Base-by-base conservation (phyloP, 768 basidiomycete species). In the Sporobolomyces pararoseus region DNA sequence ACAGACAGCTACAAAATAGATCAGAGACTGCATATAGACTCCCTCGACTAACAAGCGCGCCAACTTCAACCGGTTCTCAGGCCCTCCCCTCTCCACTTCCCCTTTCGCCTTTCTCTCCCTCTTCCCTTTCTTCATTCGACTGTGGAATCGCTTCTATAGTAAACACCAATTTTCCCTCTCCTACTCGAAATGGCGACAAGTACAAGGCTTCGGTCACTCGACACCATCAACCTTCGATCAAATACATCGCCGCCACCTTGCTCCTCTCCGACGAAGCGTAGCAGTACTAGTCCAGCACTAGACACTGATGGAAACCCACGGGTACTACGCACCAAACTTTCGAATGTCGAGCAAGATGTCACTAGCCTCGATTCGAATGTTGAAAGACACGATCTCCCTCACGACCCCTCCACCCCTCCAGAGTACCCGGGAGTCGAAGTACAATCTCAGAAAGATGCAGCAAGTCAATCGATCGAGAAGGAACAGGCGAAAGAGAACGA, bases 371-470 rank as follows among this genome's bases (percentile, higher is more conserved):
- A 25, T 4, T 23, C n/a, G 32, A 5, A 35, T 25, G 31, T n/a
- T 25, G 55, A 35, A n/a, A 19, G 17, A 7, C 39, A 17, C 9
- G 39, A 42, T 17, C 39, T 42, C 39, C 50, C 2, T 19, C 31
- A 63, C 35, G 34, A 60, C 58, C 71, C 71, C 1, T 47, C 25
- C 7, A 72, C 70, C 16, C 70, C 70, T 32, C 70, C 65, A 2
- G 55, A 61, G 42, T n/a, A 13, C 44, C 23, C 47, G 19, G 57
- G 6, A 35, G 53, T 13, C 66, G 62, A 12, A 0, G 55, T 0
- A 32, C 17, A 42, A 42, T 17, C 39, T 9, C 39, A 42, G 39
- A 42, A 42, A n/a, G n/a, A n/a, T n/a, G 39, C 9, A 17, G 17
- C 9, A 17, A 17, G 39, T 42, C 39, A 42, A 7, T 31, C n/a